Base-by-base conservation (phyloP, 495 filamentous ascomycete species). In the Terfezia boudieri region DNA sequence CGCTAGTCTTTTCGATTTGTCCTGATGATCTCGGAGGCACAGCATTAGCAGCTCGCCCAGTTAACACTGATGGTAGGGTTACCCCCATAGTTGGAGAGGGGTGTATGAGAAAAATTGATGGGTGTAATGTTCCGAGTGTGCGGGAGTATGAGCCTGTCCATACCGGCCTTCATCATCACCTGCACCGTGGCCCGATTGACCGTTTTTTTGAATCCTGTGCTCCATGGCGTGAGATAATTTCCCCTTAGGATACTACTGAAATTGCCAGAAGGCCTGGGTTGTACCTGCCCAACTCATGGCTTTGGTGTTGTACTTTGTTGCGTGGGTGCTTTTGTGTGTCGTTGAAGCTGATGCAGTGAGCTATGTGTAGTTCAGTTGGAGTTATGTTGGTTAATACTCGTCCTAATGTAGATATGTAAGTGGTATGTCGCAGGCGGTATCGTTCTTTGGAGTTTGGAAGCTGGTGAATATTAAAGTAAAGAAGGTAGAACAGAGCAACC, bases 141-240 rank as follows among this genome's bases (percentile, higher is more conserved):
- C 4, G 50, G 50, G 23, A 22, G 32, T 14, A 36, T n/a, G 41
- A 26, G 16, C 26, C 60, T 49, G 50, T 17, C 63, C 72, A 58
- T 64, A 85, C 82, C 85, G 17, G 90, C 88, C 75, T 95, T 98
- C 90, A 98, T 96, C 87, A 98, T 95, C 54, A 95, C 89, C 80
- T 94, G 89, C 67, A 92, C 95, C 68, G 88, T 94, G 57, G 90
- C 89, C 69, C 90, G 85, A 73, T 90, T 90, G 73, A 94, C 86
- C 76, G 89, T 92, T 68, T 95, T 96, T 76, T 95, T 96, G 71
- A 98, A 95, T 53, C 90, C 90, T 93, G 61, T 49, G 41, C 12
- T 20, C 41, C 41, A 46, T 46, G 4, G 14, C 17, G 41, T 46
- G 41, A 46, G 41, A 46, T 14, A 46, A 8, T 32, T 32, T 32